Base-by-base conservation (phyloP, 495 filamentous ascomycete genomes). In the Cercophora samala region DNA sequence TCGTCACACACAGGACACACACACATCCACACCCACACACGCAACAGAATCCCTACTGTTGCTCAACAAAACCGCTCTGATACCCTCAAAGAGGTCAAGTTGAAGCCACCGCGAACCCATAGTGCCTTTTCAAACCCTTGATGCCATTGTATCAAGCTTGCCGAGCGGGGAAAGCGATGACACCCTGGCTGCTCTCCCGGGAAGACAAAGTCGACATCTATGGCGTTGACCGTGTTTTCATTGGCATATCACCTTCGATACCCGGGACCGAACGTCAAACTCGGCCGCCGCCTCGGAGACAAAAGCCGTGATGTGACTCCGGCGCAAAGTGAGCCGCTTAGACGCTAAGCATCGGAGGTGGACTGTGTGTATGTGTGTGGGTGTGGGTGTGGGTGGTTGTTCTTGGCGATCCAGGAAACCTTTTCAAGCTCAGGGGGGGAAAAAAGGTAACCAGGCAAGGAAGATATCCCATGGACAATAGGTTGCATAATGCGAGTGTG, bases 71-170 rank as follows among this genome's bases (percentile, higher is more conserved):
- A 29, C n/a, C 29, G 1, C 18, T 42, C 11, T 23, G 15, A 37
- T n/a, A n/a, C 4, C 32, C 60, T 11, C 60, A 18, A 62, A 42
- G 5, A 42, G 60, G 60, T 19, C 4, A 62, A 62, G 60, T 62
- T 62, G 60, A 62, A 46, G 60, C 60, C 60, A 62, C 60, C 26
- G 6, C 24, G 29, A 29, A 46, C 25, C 21, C n/a, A 62, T 62
- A 62, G 60, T 22, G 18, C 19, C 13, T 60, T 29, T 26, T 60
- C 4, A 25, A 22, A 19, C 3, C 52, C 52, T n/a, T 23, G 18
- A 58, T 32, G 8, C 8, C 29, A 32, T 8, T 32, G 29, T 8
- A 3, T 32, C 8, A 8, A 32, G 29, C 29, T 4, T 32, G 29
- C 29, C 52, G 4, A 3, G 17, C 52, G 52, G n/a, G 17, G 19